Evolutionary conservation across 2,329 filamentous ascomycete genomes (phyloP).

Genomic region (Elsinoe arachidis): DNA sequence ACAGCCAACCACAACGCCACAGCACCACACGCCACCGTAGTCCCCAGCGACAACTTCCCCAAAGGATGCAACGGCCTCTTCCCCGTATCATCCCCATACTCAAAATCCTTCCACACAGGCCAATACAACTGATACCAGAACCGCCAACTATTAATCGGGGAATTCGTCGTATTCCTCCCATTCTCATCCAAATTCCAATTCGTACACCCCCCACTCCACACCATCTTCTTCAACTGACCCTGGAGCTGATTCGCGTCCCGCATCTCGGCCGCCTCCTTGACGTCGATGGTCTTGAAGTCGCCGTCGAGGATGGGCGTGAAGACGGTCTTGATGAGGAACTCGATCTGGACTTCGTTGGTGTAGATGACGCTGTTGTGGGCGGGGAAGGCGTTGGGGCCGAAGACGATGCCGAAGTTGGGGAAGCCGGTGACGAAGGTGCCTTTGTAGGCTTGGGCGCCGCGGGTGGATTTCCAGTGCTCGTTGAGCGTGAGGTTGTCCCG

Average conservation of each 20-base stretch:
- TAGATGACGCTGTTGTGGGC: constrained; percentile 21
- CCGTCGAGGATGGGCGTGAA: constrained; percentile 29
- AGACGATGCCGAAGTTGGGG: constrained; percentile 21
- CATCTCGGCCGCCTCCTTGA: constrained; percentile 29
- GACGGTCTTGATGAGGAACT: constrained; percentile 24
- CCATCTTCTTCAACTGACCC: constrained; percentile 6
- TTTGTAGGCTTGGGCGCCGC: constrained; percentile 55
- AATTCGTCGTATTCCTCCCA: constrained; percentile 9
- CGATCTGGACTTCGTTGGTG: constrained; percentile 15
- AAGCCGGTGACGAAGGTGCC: constrained; percentile 44
- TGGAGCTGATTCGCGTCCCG: constrained; percentile 27
- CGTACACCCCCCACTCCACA: constrained; percentile 6
- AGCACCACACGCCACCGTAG: neutral
- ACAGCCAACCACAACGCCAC: neutral
- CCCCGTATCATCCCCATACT: neutral
- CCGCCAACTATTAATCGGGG: constrained; percentile 1
- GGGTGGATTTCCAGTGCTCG: constrained; percentile 45
- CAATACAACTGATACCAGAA: constrained; percentile 12
- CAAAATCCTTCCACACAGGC: constrained; percentile 10
- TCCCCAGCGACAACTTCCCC: neutral
- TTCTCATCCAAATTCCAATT: constrained; percentile 11
- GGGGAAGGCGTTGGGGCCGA: constrained; percentile 26
- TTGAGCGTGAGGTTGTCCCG: constrained; percentile 18
- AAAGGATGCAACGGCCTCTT: neutral
- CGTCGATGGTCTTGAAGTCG: constrained; percentile 28